Base-by-base conservation (phyloP, 306 rosid species). In the Spatholobus suberectus region DNA sequence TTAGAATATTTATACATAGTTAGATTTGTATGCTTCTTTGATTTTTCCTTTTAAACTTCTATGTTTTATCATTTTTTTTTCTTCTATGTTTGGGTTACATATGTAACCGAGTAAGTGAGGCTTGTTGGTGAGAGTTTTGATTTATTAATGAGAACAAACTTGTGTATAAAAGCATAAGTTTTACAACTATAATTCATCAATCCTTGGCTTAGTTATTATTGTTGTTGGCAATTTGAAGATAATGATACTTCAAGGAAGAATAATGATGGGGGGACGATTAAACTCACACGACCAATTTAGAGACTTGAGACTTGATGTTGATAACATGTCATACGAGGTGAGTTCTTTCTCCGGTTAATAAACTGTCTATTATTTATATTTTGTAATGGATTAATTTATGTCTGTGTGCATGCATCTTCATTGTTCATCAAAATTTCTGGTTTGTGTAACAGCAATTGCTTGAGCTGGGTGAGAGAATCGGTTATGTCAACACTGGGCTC, bases 301-400 rank as follows among this genome's bases (percentile, higher is more conserved):
- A 63, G 97, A 94, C 20, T 85, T 87, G 97, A 89, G 99, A 87
- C 99, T 96, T 29, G 98, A 94, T 72, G 95, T 96, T 20, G 99
- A 96, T 86, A 73, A 88, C 85, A 96, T 96, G 99, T 86, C 99
- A 12, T 96, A 96, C 7, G 99, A 95, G 94, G 99, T 90, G 74
- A 32, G 12, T 62, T 84, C 29, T 58, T 80, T 38, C 14, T 77
- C 21, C 11, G 11, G 0, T 43, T 34, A 17, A 20, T 37, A 15
- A 24, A 2, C 27, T 75, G 27, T 61, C 34, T 17, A 21, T 40
- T 54, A 1, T 34, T 51, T 37, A 24, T 78, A 32, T 12, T 34
- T 35, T 81, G 75, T 13, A 38, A 20, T 27, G 21, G 29, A 46
- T 59, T 29, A 3, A 1, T 67, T 24, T 43, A 24, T 12, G 1